phyloP scores from a whole-genome alignment of 2,329 filamentous ascomycete genomes.

The Torrubiella hemipterigena region DNA sequence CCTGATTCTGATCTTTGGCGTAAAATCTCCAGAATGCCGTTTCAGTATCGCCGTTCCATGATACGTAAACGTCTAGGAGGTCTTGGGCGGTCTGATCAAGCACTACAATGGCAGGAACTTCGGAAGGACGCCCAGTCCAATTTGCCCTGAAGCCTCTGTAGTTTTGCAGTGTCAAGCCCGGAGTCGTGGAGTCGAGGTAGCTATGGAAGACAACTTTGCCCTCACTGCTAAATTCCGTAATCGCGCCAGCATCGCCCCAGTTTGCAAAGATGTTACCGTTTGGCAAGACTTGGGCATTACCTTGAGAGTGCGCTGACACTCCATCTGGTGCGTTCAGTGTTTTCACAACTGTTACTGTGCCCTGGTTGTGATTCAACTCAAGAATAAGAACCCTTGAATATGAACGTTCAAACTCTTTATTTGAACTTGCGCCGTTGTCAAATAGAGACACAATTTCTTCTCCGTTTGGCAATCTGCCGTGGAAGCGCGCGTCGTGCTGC shows the following conservation, averaged over 20 bases:
- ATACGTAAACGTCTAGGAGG: neutral
- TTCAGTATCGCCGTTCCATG: constrained; percentile 4
- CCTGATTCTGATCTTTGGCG: too few relatives aligned
- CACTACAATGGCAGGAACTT: constrained; percentile 13
- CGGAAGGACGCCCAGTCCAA: constrained; percentile 35
- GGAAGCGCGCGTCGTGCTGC: constrained; percentile 39
- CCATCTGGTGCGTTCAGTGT: constrained; percentile 35
- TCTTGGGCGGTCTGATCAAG: neutral
- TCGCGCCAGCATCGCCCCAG: constrained; percentile 40
- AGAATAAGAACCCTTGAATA: constrained; percentile 29
- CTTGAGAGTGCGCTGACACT: constrained; percentile 28
- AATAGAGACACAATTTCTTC: constrained; percentile 37
- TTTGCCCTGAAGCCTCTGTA: constrained; percentile 42
- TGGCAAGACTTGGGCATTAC: constrained; percentile 37
- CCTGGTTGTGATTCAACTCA: constrained; percentile 28
- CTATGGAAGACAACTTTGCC: constrained; percentile 39
- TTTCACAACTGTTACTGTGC: constrained; percentile 30
- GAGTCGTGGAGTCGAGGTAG: constrained; percentile 27
- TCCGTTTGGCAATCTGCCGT: constrained; percentile 19
- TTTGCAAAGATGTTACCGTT: constrained; percentile 42
- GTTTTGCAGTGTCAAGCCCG: constrained; percentile 30
- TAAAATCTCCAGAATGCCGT: constrained; percentile 1
- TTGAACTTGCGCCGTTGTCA: constrained; percentile 27
- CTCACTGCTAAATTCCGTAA: constrained; percentile 32
- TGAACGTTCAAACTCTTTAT: constrained; percentile 8